These are phyloP conservation scores for Termitomyces sp. DNA, from an alignment of 768 basidiomycete genomes.

Conservation along the genomic window DNA sequence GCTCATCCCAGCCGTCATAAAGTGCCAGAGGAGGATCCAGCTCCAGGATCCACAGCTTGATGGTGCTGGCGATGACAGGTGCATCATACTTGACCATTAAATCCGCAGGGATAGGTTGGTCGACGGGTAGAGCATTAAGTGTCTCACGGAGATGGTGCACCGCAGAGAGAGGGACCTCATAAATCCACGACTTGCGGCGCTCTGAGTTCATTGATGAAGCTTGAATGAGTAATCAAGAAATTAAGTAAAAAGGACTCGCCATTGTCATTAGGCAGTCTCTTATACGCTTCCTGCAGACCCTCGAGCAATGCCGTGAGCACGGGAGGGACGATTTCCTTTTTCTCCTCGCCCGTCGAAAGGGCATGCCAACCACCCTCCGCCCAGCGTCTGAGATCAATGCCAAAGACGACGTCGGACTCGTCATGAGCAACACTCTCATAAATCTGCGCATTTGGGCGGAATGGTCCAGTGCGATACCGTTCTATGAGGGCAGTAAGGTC, in stretches of 20 bases:
- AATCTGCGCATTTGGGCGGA: conserved; percentile 80
- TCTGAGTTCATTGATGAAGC: conserved; percentile 38
- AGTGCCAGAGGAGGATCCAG: conserved; percentile 81
- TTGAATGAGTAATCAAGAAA: background rate
- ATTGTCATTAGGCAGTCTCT: conserved; percentile 53
- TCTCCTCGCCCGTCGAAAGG: conserved; percentile 50
- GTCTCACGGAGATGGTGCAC: conserved; percentile 85
- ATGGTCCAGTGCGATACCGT: conserved; percentile 90
- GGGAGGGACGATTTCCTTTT: conserved; percentile 66
- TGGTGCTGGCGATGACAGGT: conserved; percentile 78
- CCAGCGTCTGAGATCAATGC: conserved; percentile 90
- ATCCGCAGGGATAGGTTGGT: conserved; percentile 50
- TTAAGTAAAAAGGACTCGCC: conserved; percentile 38
- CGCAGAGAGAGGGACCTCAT: conserved; percentile 82
- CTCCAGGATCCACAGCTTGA: conserved; percentile 93
- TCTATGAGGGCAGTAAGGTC: conserved; percentile 88
- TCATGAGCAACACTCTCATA: conserved; percentile 86
- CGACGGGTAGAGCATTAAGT: conserved; percentile 69
- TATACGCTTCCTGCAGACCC: conserved; percentile 63
- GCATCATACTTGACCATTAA: conserved; percentile 69
- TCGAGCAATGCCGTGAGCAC: conserved; percentile 67
- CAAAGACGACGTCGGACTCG: conserved; percentile 84
- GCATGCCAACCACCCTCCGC: conserved; percentile 77
- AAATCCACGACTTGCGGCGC: conserved; percentile 90
- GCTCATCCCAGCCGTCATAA: conserved; percentile 92